Evolutionary conservation across 116 monocot genomes (phyloP).

Genomic region (Papilionanthe hybrid): DNA sequence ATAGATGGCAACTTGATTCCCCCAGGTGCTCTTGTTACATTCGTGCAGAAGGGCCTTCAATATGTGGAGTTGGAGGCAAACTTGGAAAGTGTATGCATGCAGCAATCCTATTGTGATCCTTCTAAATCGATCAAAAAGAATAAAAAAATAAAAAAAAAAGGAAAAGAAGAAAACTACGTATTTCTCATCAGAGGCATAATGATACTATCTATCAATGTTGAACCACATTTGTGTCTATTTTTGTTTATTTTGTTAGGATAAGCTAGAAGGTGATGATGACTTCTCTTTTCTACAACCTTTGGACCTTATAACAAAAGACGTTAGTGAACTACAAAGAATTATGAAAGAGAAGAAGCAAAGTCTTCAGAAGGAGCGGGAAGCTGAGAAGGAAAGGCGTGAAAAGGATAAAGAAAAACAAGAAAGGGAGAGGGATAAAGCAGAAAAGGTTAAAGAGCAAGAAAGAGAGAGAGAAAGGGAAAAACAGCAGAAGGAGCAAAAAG

Average conservation of each 20-base stretch:
- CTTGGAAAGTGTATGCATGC: slow-evolving; percentile 38
- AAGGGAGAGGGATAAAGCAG: slow-evolving; percentile 43
- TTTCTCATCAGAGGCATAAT: neutral
- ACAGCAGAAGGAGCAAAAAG: slow-evolving; percentile 35
- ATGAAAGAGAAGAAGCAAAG: slow-evolving; percentile 61
- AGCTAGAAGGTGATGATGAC: slow-evolving; percentile 46
- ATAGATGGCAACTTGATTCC: slow-evolving; percentile 87
- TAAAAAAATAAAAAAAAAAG: too few relatives aligned
- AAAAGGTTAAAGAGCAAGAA: slow-evolving; percentile 52
- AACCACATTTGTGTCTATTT: slow-evolving; percentile 2
- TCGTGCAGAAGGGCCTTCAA: slow-evolving; percentile 85
- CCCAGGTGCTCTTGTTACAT: slow-evolving; percentile 76
- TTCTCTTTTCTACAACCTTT: slow-evolving; percentile 75
- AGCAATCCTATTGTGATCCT: neutral
- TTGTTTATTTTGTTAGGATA: slow-evolving; percentile 36
- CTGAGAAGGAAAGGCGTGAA: slow-evolving; percentile 40
- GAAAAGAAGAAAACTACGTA: neutral
- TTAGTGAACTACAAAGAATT: slow-evolving; percentile 50
- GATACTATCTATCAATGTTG: neutral
- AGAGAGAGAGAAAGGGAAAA: slow-evolving; percentile 61
- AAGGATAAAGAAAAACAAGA: slow-evolving; percentile 59
- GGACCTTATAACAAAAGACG: slow-evolving; percentile 84
- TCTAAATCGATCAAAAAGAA: neutral
- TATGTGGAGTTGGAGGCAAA: slow-evolving; percentile 89
- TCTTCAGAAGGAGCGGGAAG: slow-evolving; percentile 29